A percentile compares a stretch with the other conserved stretches of the same genome.
Evolutionary conservation across 495 filamentous ascomycete species (phyloP).

Genomic region (Aspergillus cristatus): DNA sequence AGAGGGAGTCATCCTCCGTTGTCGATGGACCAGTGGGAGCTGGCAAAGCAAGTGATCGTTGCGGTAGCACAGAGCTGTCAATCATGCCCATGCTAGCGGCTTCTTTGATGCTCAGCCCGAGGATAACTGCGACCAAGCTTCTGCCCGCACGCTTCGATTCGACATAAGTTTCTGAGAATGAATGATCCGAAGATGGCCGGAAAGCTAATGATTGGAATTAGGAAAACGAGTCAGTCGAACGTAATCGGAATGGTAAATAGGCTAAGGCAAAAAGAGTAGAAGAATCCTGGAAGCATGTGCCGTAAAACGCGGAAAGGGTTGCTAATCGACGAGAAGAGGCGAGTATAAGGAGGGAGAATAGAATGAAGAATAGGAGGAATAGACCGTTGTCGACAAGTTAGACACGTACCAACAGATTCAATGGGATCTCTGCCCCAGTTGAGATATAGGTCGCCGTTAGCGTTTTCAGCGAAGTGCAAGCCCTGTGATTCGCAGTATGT

Average conservation of each 20-base stretch:
- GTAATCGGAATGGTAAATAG: constrained; percentile 1
- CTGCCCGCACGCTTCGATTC: constrained; percentile 43
- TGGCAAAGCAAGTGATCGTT: constrained; percentile 7
- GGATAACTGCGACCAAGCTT: constrained; percentile 38
- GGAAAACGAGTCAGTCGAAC: constrained; percentile 9
- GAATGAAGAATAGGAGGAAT: no score
- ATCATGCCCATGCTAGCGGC: constrained; percentile 39
- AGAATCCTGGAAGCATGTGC: neutral
- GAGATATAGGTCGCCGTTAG: constrained; percentile 42
- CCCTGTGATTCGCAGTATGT: constrained; percentile 62
- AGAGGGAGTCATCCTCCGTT: constrained; percentile 30
- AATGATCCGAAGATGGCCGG: constrained; percentile 36
- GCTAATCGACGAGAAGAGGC: constrained; percentile 2
- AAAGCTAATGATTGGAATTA: constrained; percentile 22
- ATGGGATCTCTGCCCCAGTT: constrained; percentile 37
- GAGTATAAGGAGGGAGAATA: neutral
- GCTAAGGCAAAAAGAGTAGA: neutral
- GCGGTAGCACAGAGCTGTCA: constrained; percentile 22
- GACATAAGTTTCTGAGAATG: constrained; percentile 41
- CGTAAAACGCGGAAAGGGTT: neutral
- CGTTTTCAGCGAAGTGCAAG: constrained; percentile 48
- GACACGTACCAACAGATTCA: constrained; percentile 36
- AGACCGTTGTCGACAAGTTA: neutral
- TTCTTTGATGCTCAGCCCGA: constrained; percentile 42
- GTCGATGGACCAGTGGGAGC: constrained; percentile 1